phyloP scores from a whole-genome alignment of 495 filamentous ascomycete genomes.

The Pyronema omphalodes region DNA sequence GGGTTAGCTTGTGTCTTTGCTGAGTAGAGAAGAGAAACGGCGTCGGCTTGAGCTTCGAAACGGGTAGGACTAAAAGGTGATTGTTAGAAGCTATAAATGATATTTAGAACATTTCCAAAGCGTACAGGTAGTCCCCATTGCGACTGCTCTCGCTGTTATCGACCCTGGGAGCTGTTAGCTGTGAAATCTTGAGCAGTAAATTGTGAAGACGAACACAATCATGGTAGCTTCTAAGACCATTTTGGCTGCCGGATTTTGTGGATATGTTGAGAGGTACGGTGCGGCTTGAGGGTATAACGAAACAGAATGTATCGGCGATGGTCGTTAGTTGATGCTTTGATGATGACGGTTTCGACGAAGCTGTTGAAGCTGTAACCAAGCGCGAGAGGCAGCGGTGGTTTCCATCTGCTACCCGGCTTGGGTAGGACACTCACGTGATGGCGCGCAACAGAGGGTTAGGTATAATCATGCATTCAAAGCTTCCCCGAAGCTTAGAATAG shows the following conservation, averaged over 20 bases:
- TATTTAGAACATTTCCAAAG: not conserved
- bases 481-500: too few relatives aligned
- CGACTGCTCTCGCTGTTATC: slow-evolving; percentile 97
- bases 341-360: too few relatives aligned
- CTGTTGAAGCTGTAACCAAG: too few relatives aligned
- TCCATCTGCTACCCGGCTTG: too few relatives aligned
- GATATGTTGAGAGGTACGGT: not conserved
- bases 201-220: slow-evolving; percentile 1
- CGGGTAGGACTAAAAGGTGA: slow-evolving; percentile 48
- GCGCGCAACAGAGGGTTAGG: too few relatives aligned
- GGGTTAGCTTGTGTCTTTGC: slow-evolving; percentile 86
- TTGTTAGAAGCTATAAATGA: not conserved
- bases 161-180: slow-evolving; percentile 35
- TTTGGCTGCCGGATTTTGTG: not conserved
- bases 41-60: slow-evolving; percentile 89
- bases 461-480: too few relatives aligned
- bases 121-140: slow-evolving; percentile 84
- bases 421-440: too few relatives aligned
- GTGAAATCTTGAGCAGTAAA: not conserved
- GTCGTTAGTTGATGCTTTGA: too few relatives aligned
- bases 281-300: too few relatives aligned
- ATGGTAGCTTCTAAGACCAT: slow-evolving; percentile 6
- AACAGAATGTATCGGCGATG: too few relatives aligned
- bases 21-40: slow-evolving; percentile 83
- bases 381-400: too few relatives aligned